Evolutionary conservation across 2,329 filamentous ascomycete genomes (phyloP).

Genomic region (Aspergillus intermedius): DNA sequence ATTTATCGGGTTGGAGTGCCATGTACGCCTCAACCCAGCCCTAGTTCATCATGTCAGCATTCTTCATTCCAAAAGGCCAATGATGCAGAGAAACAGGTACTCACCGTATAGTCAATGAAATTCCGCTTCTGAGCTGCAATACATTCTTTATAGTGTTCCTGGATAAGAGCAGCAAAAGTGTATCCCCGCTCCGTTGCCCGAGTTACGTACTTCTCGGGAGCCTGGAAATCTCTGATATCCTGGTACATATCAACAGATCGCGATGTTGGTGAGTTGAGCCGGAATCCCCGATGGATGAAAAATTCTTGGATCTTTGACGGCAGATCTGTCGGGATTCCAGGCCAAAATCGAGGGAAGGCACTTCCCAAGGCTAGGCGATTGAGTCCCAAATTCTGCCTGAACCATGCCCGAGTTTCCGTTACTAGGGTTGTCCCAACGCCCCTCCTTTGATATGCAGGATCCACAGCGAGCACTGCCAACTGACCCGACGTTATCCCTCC

Average conservation of each 20-base stretch:
- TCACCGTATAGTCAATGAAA: conserved; percentile 19
- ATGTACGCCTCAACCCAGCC: conserved; percentile 39
- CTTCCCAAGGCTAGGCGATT: conserved; percentile 21
- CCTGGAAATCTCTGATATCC: conserved; percentile 30
- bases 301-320: conserved; percentile 30
- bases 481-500: conserved; percentile 19
- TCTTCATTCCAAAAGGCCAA: neutral
- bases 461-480: conserved; percentile 34
- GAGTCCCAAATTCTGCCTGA: conserved; percentile 19
- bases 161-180: conserved; percentile 30
- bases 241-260: conserved; percentile 36
- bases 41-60: conserved; percentile 12
- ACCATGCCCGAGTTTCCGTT: conserved; percentile 20
- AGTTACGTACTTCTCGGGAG: conserved; percentile 29
- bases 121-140: conserved; percentile 34
- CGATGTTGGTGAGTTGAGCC: conserved; percentile 17
- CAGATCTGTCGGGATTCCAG: conserved; percentile 37
- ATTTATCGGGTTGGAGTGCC: conserved; percentile 25
- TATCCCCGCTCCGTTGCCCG: conserved; percentile 30
- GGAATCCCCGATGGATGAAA: conserved; percentile 38
- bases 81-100: neutral
- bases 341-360: conserved; percentile 42
- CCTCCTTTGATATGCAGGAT: conserved; percentile 26
- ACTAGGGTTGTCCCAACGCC: conserved; percentile 37
- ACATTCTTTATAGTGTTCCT: conserved; percentile 35